Conservation (phyloP, 2,329 filamentous ascomycete genomes). For the Aspergillus costaricaensis region DNA sequence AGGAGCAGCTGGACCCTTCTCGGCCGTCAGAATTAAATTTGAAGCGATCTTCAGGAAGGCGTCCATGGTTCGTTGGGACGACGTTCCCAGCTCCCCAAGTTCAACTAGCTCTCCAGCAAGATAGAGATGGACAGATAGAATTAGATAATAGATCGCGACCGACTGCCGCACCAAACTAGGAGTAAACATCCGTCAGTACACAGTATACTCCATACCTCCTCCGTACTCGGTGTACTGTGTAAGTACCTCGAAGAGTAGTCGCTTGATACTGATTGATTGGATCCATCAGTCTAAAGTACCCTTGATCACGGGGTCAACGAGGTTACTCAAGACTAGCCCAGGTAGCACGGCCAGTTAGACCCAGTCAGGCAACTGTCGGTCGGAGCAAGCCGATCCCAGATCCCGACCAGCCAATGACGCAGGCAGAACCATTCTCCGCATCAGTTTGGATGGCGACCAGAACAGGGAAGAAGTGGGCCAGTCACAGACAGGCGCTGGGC, state of each 20-base stretch:
- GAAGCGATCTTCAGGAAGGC: background rate
- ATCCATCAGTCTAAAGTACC: background rate
- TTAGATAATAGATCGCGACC: background rate
- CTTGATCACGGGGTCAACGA: background rate
- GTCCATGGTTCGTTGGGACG: background rate
- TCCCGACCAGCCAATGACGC: constrained; percentile 1
- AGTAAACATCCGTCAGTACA: too few species aligned
- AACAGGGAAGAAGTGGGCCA: background rate
- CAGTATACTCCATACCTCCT: too few species aligned
- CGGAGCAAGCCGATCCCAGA: background rate
- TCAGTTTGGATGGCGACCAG: constrained; percentile 6
- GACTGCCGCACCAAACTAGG: too few species aligned
- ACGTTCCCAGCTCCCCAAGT: background rate
- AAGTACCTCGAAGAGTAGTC: too few species aligned
- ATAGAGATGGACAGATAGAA: background rate
- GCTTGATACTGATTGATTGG: too few species aligned
- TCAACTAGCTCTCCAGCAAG: background rate
- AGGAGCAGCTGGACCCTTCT: background rate
- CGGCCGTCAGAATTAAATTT: background rate
- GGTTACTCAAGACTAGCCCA: constrained; percentile 5
- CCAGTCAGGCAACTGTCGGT: background rate
- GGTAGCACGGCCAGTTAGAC: background rate
- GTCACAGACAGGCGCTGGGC: background rate
- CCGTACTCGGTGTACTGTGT: too few species aligned
- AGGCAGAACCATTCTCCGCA: constrained; percentile 20